These are phyloP conservation scores for Ministeria vibrans DNA, from an alignment of 78 protist genomes.

Conservation along the genomic window DNA sequence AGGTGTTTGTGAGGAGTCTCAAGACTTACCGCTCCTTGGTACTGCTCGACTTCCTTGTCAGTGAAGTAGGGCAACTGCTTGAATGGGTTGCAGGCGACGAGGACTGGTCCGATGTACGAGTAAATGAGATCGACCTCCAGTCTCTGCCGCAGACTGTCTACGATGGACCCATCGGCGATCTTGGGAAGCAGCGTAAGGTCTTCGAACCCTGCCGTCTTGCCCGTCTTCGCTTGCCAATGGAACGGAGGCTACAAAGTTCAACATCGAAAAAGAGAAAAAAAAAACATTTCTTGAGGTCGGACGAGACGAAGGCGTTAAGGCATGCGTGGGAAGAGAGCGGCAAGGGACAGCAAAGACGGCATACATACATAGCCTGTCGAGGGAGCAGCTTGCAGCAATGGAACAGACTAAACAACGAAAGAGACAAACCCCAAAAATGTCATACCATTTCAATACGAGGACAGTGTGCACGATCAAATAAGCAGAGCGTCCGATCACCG, in stretches of 20 bases:
- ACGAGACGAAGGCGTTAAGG: neutral
- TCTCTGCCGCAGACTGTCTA: slow-evolving; percentile 63
- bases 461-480: too few relatives aligned
- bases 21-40: slow-evolving; percentile 13
- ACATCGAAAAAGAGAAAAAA: too few relatives aligned
- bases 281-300: too few relatives aligned
- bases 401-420: neutral
- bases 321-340: neutral
- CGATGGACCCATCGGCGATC: slow-evolving; percentile 57
- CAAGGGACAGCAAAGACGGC: neutral
- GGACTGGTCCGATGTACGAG: slow-evolving; percentile 82
- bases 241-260: neutral
- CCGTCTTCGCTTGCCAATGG: slow-evolving; percentile 5
- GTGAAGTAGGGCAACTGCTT: slow-evolving; percentile 36
- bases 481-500: too few relatives aligned
- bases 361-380: neutral
- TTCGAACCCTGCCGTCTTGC: slow-evolving; percentile 57
- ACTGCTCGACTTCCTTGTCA: slow-evolving; percentile 30
- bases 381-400: neutral
- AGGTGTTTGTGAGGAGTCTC: neutral
- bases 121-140: slow-evolving; percentile 43
- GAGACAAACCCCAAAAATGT: too few relatives aligned
- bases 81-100: slow-evolving; percentile 84
- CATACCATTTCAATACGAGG: too few relatives aligned
- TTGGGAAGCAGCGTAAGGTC: slow-evolving; percentile 79